Conservation (phyloP, 2,329 filamentous ascomycete genomes). For the Calycina herbarum region DNA sequence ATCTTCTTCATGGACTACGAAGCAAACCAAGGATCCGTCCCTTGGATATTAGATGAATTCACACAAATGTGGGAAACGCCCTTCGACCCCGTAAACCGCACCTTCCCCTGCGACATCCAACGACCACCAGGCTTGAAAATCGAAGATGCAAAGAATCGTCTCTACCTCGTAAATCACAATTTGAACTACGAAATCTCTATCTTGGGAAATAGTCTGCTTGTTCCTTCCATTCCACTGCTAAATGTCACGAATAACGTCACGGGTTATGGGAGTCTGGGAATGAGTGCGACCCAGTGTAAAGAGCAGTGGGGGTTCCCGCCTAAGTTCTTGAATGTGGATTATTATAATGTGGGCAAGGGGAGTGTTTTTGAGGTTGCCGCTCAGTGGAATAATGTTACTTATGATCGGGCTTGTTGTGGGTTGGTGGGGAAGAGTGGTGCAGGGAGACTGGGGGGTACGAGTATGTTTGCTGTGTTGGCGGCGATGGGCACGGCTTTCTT, state of each 20-base stretch:
- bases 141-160: constrained; percentile 55
- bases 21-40: constrained; percentile 71
- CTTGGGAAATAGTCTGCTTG: constrained; percentile 61
- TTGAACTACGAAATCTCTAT: constrained; percentile 76
- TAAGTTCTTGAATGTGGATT: constrained; percentile 80
- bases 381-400: constrained; percentile 70
- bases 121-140: constrained; percentile 67
- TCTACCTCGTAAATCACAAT: constrained; percentile 91
- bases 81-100: constrained; percentile 57
- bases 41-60: constrained; percentile 88
- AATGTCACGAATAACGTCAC: constrained; percentile 70
- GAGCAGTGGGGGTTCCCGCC: constrained; percentile 66
- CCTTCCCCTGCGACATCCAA: constrained; percentile 77
- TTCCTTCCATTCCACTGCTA: constrained; percentile 69
- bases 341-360: constrained; percentile 69
- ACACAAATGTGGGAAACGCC: constrained; percentile 88
- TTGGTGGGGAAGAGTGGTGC: not conserved
- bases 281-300: constrained; percentile 62
- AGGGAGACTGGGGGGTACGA: not conserved
- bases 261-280: constrained; percentile 66
- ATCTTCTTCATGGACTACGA: constrained; percentile 84
- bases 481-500: not conserved
- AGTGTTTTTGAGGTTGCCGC: constrained; percentile 78
- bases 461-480: not conserved
- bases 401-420: constrained; percentile 58